Conservation (phyloP, 257 asterid genomes). For the Plectranthus barbatus region DNA sequence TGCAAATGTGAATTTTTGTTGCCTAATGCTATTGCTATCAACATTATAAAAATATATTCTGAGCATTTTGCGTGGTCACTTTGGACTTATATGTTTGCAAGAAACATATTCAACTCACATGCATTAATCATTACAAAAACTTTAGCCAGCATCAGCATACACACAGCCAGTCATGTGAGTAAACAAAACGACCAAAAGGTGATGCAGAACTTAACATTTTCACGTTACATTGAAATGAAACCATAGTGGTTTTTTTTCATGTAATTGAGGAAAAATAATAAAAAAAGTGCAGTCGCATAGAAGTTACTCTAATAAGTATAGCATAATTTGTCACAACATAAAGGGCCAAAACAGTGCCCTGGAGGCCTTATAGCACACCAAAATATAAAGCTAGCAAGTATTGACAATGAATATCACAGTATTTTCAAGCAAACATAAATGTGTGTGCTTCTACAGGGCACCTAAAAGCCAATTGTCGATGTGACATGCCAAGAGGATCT, state of each 20-base stretch:
- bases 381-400: neutral
- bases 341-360: neutral
- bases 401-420: conserved; percentile 6
- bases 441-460: neutral
- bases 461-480: neutral
- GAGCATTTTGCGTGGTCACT: neutral
- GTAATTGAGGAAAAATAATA: neutral
- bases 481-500: neutral
- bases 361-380: neutral
- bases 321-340: neutral
- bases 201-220: neutral
- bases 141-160: neutral
- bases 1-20: neutral
- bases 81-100: neutral
- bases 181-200: neutral
- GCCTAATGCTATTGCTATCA: neutral
- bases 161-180: neutral
- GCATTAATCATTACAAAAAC: neutral
- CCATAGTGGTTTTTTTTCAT: neutral
- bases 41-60: neutral
- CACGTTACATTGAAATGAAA: neutral
- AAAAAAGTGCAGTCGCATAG: neutral
- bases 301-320: neutral
- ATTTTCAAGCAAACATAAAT: neutral
- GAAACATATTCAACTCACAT: neutral